Percentiles rank a stretch among this genome's conserved stretches.
Conservation (phyloP, 148 eudicot species). For the Mesembryanthemum crystallinum region DNA sequence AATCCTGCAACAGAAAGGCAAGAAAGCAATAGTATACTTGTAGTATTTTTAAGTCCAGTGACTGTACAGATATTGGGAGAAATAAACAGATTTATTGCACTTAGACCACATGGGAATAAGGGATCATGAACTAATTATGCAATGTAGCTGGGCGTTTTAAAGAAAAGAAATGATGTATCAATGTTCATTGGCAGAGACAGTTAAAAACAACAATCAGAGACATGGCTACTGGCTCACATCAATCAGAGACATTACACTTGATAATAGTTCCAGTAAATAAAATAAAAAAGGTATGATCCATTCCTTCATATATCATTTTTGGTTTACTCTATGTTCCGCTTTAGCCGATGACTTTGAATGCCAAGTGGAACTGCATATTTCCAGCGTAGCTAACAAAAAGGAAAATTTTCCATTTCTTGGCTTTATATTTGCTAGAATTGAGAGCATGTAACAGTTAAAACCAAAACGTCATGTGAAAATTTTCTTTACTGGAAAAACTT, state of each 20-base stretch:
- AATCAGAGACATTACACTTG: neutral
- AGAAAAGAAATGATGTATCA: neutral
- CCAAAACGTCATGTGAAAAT: neutral
- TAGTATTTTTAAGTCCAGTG: no score
- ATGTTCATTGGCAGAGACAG: neutral
- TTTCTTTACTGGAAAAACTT: no score
- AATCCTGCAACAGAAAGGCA: neutral
- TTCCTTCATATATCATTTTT: neutral
- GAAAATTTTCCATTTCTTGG: neutral
- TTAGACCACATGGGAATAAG: neutral
- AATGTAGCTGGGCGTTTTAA: neutral
- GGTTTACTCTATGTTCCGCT: neutral
- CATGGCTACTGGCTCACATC: neutral
- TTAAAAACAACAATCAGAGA: neutral
- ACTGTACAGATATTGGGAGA: neutral
- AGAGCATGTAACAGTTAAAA: neutral
- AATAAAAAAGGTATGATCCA: neutral
- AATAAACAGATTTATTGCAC: neutral
- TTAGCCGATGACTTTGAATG: neutral
- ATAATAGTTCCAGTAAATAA: neutral
- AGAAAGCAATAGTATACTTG: neutral
- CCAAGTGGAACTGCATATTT: neutral
- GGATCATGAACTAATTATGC: neutral
- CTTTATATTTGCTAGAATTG: neutral
- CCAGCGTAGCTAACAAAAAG: neutral